phyloP scores from a whole-genome alignment of 257 asterid genomes.

The Leonotis leonurus region DNA sequence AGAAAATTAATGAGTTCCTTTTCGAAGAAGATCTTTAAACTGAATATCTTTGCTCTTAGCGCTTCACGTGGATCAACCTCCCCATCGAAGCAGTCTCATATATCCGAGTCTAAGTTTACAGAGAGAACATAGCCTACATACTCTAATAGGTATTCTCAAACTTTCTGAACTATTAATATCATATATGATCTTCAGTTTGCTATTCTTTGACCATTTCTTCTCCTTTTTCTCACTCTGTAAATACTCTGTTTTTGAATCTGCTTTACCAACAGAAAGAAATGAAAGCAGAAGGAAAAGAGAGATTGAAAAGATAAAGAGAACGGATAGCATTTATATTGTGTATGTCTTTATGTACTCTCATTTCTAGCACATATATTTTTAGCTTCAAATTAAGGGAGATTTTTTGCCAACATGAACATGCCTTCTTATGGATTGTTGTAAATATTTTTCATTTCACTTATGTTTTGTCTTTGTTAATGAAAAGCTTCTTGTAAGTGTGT shows the following conservation, averaged over 20 bases:
- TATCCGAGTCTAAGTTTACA: constrained; percentile 62
- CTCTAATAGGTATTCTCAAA: constrained; percentile 28
- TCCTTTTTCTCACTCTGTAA: constrained; percentile 22
- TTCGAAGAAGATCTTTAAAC: constrained; percentile 61
- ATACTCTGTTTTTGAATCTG: constrained; percentile 29
- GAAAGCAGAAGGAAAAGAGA: not conserved
- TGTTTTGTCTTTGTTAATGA: too few relatives aligned
- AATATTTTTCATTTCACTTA: too few relatives aligned
- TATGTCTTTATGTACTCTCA: too few relatives aligned
- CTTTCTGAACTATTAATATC: too few relatives aligned
- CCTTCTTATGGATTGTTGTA: too few relatives aligned
- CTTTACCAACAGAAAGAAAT: constrained; percentile 17
- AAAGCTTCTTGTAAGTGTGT: too few relatives aligned
- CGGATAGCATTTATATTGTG: too few relatives aligned
- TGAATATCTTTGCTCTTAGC: constrained; percentile 59
- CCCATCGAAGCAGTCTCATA: constrained; percentile 69
- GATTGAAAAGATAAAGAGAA: not conserved
- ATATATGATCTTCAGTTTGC: constrained; percentile 8
- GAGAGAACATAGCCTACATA: constrained; percentile 37
- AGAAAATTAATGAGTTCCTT: constrained; percentile 65
- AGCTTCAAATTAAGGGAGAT: too few relatives aligned
- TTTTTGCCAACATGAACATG: too few relatives aligned
- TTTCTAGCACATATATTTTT: too few relatives aligned
- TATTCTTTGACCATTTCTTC: not conserved
- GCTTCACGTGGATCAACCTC: constrained; percentile 74